These are phyloP conservation scores for Cichorium intybus DNA, from an alignment of 140 eudicot species.

Conservation along the genomic window DNA sequence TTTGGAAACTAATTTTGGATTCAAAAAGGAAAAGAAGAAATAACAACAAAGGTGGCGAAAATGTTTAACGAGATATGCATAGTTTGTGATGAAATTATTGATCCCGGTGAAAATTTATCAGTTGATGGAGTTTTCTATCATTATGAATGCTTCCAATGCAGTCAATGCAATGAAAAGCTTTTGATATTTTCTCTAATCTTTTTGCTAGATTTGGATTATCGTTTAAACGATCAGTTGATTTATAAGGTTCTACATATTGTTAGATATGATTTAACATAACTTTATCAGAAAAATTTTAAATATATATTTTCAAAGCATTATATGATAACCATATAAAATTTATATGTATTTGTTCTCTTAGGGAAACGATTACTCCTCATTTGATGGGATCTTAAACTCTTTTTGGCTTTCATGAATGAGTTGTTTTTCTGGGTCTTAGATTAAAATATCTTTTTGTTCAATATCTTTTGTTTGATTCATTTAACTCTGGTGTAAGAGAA, in stretches of 20 bases:
- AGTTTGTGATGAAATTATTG: conserved; percentile 11
- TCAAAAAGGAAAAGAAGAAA: background rate
- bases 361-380: conserved; percentile 15
- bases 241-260: background rate
- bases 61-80: conserved; percentile 27
- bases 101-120: conserved; percentile 7
- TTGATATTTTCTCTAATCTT: background rate
- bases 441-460: too few relatives aligned
- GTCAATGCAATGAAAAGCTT: conserved; percentile 19
- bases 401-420: background rate
- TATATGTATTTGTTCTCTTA: background rate
- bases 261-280: background rate
- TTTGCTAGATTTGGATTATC: background rate
- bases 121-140: conserved; percentile 16
- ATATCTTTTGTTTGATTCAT: background rate
- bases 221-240: background rate
- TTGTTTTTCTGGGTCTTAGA: background rate
- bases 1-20: conserved; percentile 16
- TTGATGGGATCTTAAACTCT: conserved; percentile 17
- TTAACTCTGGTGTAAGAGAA: conserved; percentile 36
- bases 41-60: background rate
- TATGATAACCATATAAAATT: background rate
- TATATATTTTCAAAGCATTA: too few relatives aligned
- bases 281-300: background rate
- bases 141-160: conserved; percentile 24